Evolutionary conservation across 2,329 filamentous ascomycete genomes (phyloP).

Genomic region (Aspergillus floridensis): DNA sequence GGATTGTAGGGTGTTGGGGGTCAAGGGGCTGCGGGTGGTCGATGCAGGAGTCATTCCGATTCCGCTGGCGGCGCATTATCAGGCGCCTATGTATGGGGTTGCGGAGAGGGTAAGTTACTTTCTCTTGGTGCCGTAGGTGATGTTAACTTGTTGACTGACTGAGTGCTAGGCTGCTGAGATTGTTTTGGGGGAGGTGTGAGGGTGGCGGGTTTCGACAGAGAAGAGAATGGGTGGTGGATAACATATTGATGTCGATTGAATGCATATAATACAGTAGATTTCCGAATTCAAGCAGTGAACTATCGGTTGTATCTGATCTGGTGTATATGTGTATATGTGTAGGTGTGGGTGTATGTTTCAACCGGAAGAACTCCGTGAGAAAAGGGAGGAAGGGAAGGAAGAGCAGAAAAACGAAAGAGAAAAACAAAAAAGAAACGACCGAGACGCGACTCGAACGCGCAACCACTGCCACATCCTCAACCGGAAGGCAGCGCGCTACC

Average conservation of each 20-base stretch:
- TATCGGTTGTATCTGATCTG: no score
- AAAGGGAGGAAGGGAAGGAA: not conserved
- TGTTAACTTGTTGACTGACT: not conserved
- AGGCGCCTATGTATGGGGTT: not conserved
- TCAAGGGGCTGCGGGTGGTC: not conserved
- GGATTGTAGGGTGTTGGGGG: not conserved
- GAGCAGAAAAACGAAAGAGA: not conserved
- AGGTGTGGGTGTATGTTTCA: no score
- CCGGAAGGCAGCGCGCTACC: constrained; percentile 6
- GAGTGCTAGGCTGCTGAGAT: not conserved
- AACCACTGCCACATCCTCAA: constrained; percentile 5
- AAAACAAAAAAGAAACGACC: not conserved
- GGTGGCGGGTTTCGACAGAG: no score
- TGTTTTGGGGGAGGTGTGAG: not conserved
- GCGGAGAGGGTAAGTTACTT: not conserved
- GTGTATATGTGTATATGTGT: no score
- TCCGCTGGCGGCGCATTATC: not conserved
- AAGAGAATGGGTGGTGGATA: no score
- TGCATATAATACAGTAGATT: no score
- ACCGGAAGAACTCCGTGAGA: no score
- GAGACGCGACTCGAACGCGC: constrained; percentile 7
- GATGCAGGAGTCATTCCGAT: not conserved
- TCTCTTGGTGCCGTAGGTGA: not conserved
- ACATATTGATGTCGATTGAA: no score
- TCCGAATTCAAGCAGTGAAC: no score